Evolutionary conservation across 73 alveolate species (phyloP), one percentile per base, ranked within the genome.

Genomic region (Tetrahymena borealis): DNA sequence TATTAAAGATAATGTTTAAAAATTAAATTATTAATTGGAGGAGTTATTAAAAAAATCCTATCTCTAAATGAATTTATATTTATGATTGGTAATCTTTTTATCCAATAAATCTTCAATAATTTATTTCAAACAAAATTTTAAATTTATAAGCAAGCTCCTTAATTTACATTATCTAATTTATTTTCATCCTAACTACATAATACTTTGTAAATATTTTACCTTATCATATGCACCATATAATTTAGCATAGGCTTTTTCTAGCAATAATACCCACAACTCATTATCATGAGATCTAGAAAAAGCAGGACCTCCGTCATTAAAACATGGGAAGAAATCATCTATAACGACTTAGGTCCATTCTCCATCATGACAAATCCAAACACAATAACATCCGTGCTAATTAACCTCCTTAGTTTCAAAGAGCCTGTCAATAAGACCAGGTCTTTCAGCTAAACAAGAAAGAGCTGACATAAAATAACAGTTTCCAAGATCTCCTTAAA

Each of bases 161-260:
- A 20, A n/a, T n/a, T 43, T 3, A 15, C 10, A 60, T 18, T 60
- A 2, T 24, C 28, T n/a, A 10, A 60, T 60, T 18, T 60, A 60
- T 60, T 60, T 60, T 60, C 85, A 18, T n/a, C 85, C 85, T 60
- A 0, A 0, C 2, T 20, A 60, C n/a, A 40, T 20, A n/a, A n/a
- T 39, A 60, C n/a, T 60, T 60, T 60, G 33, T 90, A 85, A 32
- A 85, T 90, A 15, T 13, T 0, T 60, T 60, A 60, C 85, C 37
- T 60, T 91, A 39, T 92, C 96, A 91, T 97, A 97, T 92, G 96
- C 93, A 32, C 99, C 99, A 95, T 94, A 97, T 18, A 96, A 90
- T 92, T 97, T 97, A 8, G 99, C 99, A 97, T 96, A 97, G 20
- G 99, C 99, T 96, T 97, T 97, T 91, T 97, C 99, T 10, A 97